phyloP scores from a whole-genome alignment of 2,329 filamentous ascomycete species.

The Diaporthe humulicola region DNA sequence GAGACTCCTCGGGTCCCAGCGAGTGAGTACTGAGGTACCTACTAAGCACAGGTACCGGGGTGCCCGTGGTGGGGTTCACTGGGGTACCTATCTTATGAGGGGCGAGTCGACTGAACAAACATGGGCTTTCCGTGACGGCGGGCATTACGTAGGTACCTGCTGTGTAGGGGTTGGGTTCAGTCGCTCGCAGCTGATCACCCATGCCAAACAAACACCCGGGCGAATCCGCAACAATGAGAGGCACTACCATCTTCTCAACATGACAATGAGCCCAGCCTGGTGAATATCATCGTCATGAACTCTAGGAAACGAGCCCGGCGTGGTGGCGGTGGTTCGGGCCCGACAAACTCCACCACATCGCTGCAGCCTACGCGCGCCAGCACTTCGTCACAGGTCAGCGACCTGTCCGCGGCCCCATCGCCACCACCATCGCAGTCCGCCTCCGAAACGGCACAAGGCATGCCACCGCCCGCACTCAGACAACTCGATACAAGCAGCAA shows the following conservation, averaged over 20 bases:
- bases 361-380: conserved; percentile 41
- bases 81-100: neutral
- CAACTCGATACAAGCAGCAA: conserved; percentile 31
- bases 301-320: conserved; percentile 57
- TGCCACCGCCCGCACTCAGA: conserved; percentile 26
- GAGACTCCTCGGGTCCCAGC: neutral
- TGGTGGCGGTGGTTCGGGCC: conserved; percentile 47
- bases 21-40: neutral
- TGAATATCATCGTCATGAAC: conserved; percentile 50
- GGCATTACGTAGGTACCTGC: conserved; percentile 32
- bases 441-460: conserved; percentile 6
- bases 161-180: neutral
- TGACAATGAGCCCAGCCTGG: conserved; percentile 6
- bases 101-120: conserved; percentile 19
- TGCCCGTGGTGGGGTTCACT: conserved; percentile 12
- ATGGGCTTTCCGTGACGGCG: conserved; percentile 27
- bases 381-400: conserved; percentile 39
- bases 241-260: neutral
- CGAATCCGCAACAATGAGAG: conserved; percentile 3
- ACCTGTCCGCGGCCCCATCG: conserved; percentile 32
- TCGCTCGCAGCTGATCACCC: conserved; percentile 24
- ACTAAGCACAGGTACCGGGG: conserved; percentile 1
- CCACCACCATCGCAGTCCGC: conserved; percentile 35
- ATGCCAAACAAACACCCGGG: conserved; percentile 18
- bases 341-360: conserved; percentile 41